Conservation (phyloP, 345 rosid species). For the Gossypium bickii region DNA sequence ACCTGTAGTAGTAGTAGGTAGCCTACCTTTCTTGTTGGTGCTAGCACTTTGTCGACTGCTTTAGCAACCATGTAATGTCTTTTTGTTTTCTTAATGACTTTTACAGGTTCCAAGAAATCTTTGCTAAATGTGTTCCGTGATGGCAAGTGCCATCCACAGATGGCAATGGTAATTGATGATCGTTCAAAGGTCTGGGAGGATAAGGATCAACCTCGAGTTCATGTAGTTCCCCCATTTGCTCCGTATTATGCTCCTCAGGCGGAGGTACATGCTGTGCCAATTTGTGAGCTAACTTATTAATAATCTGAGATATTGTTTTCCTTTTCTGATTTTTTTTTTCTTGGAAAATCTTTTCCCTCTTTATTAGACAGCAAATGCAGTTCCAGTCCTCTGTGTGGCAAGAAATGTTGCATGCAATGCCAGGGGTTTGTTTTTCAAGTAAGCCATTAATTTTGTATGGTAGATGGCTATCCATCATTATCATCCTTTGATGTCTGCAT, state of each 20-base stretch:
- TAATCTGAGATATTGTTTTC: constrained; percentile 3
- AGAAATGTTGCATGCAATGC: constrained; percentile 99
- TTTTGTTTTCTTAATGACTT: constrained; percentile 15
- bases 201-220: constrained; percentile 96
- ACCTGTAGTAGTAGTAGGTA: background rate
- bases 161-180: constrained; percentile 99
- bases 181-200: constrained; percentile 98
- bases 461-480: constrained; percentile 2
- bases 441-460: constrained; percentile 30
- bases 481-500: constrained; percentile 1
- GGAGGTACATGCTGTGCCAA: constrained; percentile 50
- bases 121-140: constrained; percentile 79
- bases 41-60: background rate
- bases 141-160: constrained; percentile 89
- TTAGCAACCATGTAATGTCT: background rate
- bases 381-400: constrained; percentile 92
- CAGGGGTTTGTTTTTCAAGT: constrained; percentile 95
- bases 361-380: constrained; percentile 66
- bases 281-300: constrained; percentile 10
- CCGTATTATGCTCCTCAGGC: constrained; percentile 99
- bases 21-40: constrained; percentile 1
- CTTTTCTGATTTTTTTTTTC: constrained; percentile 19
- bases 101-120: constrained; percentile 75
- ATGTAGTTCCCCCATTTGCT: constrained; percentile 84
- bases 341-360: constrained; percentile 8